Evolutionary conservation across 2,329 filamentous ascomycete species (phyloP), one percentile per base, ranked within the genome.

Genomic region (Pseudovirgaria hyperparasitica): DNA sequence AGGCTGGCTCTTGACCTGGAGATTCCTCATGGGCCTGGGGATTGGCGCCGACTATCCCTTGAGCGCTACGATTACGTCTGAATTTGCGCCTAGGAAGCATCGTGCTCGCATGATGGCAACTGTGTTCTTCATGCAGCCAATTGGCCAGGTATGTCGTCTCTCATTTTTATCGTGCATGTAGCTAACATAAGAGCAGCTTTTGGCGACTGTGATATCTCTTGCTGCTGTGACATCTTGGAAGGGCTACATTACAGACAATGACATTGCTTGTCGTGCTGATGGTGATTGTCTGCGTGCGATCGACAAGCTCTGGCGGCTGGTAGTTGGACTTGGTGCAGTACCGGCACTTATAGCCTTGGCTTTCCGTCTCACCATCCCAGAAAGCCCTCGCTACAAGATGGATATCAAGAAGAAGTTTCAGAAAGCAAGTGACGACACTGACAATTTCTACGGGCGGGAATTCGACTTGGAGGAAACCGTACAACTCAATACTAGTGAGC

Each of bases 101-200:
- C 42, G 55, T 15, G 54, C 47, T 3, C 39, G 54, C n/a, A 58
- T 59, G 54, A 33, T 60, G 33, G 45, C 47, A 16, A 48, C 48
- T 28, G 52, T 60, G 2, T 59, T 59, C 35, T 45, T 57, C 20
- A 56, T 57, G 29, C 56, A 60, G 25, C 54, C 54, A 4, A 37
- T 59, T 11, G 56, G 56, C 5, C 56, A 58, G 19, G 30, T 50
- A 1, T 26, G 35, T 19, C 5, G 28, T 29, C 14, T 11, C 15
- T 27, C 17, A 34, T 29, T 26, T 30, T 25, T 19, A 14, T 29
- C 12, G 21, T 27, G 19, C n/a, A 11, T 19, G 26, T 29, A n/a
- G 19, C n/a, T 23, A 26, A 15, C n/a, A 26, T 22, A 10, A 18
- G 10, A 11, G n/a, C n/a, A 18, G 25, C 32, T 46, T 7, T 37